Evolutionary conservation across 768 basidiomycete species (phyloP), one percentile per base, ranked within the genome.

Genomic region (Punctularia strigosozonata): DNA sequence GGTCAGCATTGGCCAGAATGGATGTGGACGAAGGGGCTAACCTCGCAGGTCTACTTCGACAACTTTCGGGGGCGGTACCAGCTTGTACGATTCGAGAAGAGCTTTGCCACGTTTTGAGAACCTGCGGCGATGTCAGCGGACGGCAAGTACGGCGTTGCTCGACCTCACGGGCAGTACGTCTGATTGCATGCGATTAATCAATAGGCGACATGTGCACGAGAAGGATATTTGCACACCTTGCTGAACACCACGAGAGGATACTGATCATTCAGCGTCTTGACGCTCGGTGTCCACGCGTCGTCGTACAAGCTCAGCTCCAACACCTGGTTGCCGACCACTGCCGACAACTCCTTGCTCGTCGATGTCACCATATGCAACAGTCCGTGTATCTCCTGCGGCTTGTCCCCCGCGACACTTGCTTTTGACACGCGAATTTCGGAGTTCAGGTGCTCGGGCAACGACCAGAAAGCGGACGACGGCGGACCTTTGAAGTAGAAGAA

Each of bases 171-270:
- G 70, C 86, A 88, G 50, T 77, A 81, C 18, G 80, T 72, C 80
- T 82, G 37, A 4, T 14, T 6, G n/a, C n/a, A 39, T 2, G 37
- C n/a, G 18, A 42, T 25, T 14, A 37, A 22, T 23, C n/a, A 45
- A 43, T 32, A 23, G 42, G 22, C 24, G 13, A 13, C 30, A 20
- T 34, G 13, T 14, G 6, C 5, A 6, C 18, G 25, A 36, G 17
- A 36, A 34, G 23, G n/a, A 45, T n/a, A n/a, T n/a, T n/a, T n/a
- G n/a, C 66, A 23, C 39, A 79, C 82, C 67, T 89, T 89, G 65
- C 84, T 87, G 50, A 89, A 87, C 10, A 89, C 75, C 32, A 88
- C 63, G 5, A 89, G 57, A 2, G 85, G 85, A 47, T 71, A 65
- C 23, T 71, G 55, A 14, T 63, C 50, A 25, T 69, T 60, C 34